Base-by-base conservation (phyloP, 352 stramenopile genomes). In the Pythium oligandrum region DNA sequence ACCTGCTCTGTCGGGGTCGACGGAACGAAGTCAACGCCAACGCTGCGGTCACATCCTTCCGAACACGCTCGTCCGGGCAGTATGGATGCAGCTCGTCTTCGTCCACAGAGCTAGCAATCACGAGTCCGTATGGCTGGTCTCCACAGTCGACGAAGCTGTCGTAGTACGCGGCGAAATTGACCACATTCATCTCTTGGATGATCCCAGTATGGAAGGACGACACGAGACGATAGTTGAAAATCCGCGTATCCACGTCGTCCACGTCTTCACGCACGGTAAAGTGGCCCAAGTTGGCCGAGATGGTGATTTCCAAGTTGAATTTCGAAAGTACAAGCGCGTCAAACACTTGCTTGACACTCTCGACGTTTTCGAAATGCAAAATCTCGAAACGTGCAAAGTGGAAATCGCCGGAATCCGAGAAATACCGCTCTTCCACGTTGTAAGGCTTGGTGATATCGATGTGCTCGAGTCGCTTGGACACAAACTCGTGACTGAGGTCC, bases 11-110 rank as follows among this genome's bases (percentile, higher is more conserved):
- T 42, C 7, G 9, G 34, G 46, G 46, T 11, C 36, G 9, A 17
- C 47, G 47, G 17, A 63, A 40, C 8, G 53, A 40, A 32, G 26
- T 58, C 10, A 70, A 35, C 26, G 48, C 53, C 36, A 69, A 57
- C 4, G 60, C 53, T 1, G 40, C 55, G 5, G 49, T 64, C 31
- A 71, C 43, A 49, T 77, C 59, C 30, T 63, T 63, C n/a, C 66
- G 68, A 5, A 70, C 33, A 51, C 55, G 63, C 51, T 73, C 51
- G 12, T 34, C 33, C 9, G 64, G 46, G 11, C 48, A 40, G 59
- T 85, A 85, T 37, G 71, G 74, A 43, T 82, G 68, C 35, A 85
- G 45, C 9, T 75, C 68, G 53, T 84, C 71, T 26, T 68, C 56
- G 35, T 81, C 73, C 10, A 84, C 70, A 1, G 43, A 57, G 43